phyloP scores from a whole-genome alignment of 1,284 basidiomycete species.

The Xerocomus amazonicus region DNA sequence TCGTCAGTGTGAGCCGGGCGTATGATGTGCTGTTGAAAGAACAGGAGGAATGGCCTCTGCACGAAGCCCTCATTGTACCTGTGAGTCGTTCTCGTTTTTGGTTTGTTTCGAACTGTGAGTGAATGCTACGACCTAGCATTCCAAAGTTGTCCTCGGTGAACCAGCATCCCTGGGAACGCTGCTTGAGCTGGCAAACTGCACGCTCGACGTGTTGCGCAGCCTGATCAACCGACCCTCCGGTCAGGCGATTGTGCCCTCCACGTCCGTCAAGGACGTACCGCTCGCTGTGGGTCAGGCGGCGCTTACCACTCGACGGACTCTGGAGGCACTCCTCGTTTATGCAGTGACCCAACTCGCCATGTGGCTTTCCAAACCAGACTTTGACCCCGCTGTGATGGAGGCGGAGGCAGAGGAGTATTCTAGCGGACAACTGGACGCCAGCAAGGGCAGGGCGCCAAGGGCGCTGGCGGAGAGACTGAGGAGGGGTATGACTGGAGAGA shows the following conservation, averaged over 20 bases:
- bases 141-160: conserved; percentile 76
- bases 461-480: conserved; percentile 61
- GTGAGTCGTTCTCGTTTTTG: conserved; percentile 44
- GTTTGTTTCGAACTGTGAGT: neutral
- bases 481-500: conserved; percentile 73
- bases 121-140: conserved; percentile 48
- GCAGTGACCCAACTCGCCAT: conserved; percentile 73
- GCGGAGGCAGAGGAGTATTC: conserved; percentile 41
- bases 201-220: conserved; percentile 63
- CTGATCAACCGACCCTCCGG: conserved; percentile 54
- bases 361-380: conserved; percentile 69
- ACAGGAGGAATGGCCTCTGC: conserved; percentile 66
- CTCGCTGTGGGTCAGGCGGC: conserved; percentile 58
- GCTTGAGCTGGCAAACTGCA: conserved; percentile 70
- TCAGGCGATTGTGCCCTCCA: conserved; percentile 45
- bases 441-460: conserved; percentile 44
- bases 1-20: conserved; percentile 69
- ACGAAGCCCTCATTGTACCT: conserved; percentile 67
- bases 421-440: conserved; percentile 14
- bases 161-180: conserved; percentile 76
- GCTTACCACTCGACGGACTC: conserved; percentile 50
- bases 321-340: conserved; percentile 74
- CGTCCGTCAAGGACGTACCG: conserved; percentile 39
- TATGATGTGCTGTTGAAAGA: conserved; percentile 65
- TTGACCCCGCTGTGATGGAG: conserved; percentile 42